Evolutionary conservation across 106 monocot genomes (phyloP).

Genomic region (Dendrobium officinale): DNA sequence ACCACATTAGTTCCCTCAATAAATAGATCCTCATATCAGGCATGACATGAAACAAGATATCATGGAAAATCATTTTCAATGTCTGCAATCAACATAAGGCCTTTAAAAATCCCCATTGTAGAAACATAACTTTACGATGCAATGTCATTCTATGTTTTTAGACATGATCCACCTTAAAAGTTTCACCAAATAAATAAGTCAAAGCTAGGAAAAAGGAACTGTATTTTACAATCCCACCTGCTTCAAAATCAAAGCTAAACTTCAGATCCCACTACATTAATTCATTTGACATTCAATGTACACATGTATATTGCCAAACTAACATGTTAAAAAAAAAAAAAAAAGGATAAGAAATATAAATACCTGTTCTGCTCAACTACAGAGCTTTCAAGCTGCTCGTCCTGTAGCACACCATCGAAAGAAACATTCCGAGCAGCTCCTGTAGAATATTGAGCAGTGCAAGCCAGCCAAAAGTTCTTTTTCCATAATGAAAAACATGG

Average conservation of each 20-base stretch:
- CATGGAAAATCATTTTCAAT: not conserved
- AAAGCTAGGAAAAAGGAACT: not conserved
- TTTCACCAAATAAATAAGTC: not conserved
- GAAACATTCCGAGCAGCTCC: slow-evolving; percentile 50
- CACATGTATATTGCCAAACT: too few species aligned
- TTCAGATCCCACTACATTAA: not conserved
- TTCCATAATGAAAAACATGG: slow-evolving; percentile 15
- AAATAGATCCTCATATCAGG: not conserved
- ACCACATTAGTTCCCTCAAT: not conserved
- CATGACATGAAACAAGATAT: not conserved
- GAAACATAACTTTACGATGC: not conserved
- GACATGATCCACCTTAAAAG: not conserved
- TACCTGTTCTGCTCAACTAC: slow-evolving; percentile 7
- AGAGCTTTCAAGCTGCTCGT: slow-evolving; percentile 38
- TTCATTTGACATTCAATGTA: not conserved
- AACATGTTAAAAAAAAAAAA: not conserved
- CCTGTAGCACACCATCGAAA: slow-evolving; percentile 27
- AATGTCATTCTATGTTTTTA: not conserved
- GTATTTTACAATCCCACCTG: not conserved
- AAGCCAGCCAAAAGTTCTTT: slow-evolving; percentile 20
- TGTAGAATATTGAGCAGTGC: slow-evolving; percentile 19
- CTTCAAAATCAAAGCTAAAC: not conserved
- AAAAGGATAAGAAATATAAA: not conserved
- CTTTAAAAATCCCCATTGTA: not conserved
- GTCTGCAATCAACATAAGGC: not conserved